Evolutionary conservation across 805 yeast genomes (phyloP).

Genomic region (Kuraishia piskuri): DNA sequence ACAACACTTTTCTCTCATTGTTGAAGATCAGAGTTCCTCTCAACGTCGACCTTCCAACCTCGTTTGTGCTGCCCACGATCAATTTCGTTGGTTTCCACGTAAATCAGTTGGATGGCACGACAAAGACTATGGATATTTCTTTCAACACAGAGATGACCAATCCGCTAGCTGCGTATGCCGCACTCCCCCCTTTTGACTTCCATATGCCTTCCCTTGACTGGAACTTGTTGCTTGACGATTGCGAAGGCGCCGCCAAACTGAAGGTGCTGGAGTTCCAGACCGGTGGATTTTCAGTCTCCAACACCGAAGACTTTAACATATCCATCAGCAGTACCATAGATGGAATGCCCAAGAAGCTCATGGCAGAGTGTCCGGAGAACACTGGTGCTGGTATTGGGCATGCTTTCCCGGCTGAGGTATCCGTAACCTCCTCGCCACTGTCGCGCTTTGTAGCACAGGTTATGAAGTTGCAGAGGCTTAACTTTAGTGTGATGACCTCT

Average conservation of each 20-base stretch:
- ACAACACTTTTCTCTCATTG: conserved; percentile 2
- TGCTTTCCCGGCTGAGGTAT: no score
- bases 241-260: conserved; percentile 21
- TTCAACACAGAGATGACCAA: background rate
- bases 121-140: background rate
- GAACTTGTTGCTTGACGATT: conserved; percentile 27
- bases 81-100: background rate
- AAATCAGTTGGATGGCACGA: background rate
- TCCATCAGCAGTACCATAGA: conserved; percentile 8
- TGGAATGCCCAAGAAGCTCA: conserved; percentile 5
- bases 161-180: background rate
- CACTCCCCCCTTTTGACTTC: conserved; percentile 3
- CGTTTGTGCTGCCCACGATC: background rate
- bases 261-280: conserved; percentile 16
- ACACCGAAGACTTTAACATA: conserved; percentile 5
- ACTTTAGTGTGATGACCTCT: conserved; percentile 8
- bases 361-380: conserved; percentile 6
- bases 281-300: conserved; percentile 8
- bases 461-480: conserved; percentile 5
- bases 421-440: conserved; percentile 8
- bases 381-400: background rate
- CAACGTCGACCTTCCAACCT: background rate
- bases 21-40: conserved; percentile 2
- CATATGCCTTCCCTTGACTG: conserved; percentile 27
- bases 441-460: conserved; percentile 8